phyloP scores from a whole-genome alignment of 2,329 filamentous ascomycete genomes.

The Thermoascus crustaceus region DNA sequence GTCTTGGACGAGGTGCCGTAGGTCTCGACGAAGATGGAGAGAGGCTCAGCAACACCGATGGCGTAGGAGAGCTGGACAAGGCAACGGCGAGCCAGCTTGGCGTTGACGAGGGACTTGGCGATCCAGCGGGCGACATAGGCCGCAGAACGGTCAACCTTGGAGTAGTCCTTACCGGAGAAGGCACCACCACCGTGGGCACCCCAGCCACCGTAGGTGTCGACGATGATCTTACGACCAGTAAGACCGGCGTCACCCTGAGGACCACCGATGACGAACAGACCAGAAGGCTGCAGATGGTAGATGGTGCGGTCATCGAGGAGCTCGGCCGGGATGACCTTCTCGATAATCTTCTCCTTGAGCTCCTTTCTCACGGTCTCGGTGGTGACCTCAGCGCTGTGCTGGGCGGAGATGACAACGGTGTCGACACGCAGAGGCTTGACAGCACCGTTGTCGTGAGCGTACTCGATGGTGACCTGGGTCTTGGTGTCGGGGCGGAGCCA shows the following conservation, averaged over 20 bases:
- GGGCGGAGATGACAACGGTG: slow-evolving; percentile 93
- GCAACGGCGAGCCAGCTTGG: slow-evolving; percentile 80
- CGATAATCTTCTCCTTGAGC: slow-evolving; percentile 95
- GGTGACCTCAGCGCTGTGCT: slow-evolving; percentile 81
- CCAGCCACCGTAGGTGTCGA: slow-evolving; percentile 99
- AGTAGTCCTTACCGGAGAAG: slow-evolving; percentile 99
- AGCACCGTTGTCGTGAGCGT: slow-evolving; percentile 86
- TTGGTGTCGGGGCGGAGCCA: slow-evolving; percentile 99
- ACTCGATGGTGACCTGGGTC: slow-evolving; percentile 99
- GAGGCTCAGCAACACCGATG: slow-evolving; percentile 96
- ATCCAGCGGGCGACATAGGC: slow-evolving; percentile 98
- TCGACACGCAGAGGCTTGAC: slow-evolving; percentile 88
- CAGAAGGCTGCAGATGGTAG: slow-evolving; percentile 98
- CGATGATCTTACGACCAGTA: slow-evolving; percentile 98
- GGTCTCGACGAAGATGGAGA: slow-evolving; percentile 94
- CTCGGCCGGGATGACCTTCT: slow-evolving; percentile 84
- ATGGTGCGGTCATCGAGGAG: slow-evolving; percentile 88
- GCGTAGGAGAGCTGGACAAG: slow-evolving; percentile 98
- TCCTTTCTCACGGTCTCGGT: slow-evolving; percentile 90
- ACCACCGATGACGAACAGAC: slow-evolving; percentile 97
- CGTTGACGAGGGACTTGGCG: slow-evolving; percentile 91
- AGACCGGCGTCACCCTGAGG: slow-evolving; percentile 98
- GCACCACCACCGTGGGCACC: slow-evolving; percentile 99
- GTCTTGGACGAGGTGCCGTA: slow-evolving; percentile 90
- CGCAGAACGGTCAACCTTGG: slow-evolving; percentile 98